Percentiles rank a stretch among this genome's conserved stretches.
These are phyloP conservation scores for Eutrema japonicum DNA, from an alignment of 345 rosid genomes.

Conservation along the genomic window DNA sequence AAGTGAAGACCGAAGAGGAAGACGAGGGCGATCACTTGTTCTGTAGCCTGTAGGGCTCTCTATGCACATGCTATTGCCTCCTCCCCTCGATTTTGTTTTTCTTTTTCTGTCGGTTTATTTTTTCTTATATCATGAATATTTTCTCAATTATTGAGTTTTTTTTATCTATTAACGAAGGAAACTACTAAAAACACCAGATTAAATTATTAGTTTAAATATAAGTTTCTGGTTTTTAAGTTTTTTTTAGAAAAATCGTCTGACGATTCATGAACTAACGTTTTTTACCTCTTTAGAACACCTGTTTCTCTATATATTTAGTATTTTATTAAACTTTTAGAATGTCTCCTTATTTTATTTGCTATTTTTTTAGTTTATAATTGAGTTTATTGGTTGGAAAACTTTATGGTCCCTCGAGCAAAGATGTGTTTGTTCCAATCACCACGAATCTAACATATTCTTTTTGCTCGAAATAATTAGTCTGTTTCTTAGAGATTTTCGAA, in stretches of 20 bases:
- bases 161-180: background rate
- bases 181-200: constrained; percentile 3
- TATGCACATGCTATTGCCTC: constrained; percentile 42
- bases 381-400: background rate
- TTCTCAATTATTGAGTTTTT: background rate
- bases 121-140: background rate
- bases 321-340: background rate
- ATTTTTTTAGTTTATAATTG: background rate
- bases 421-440: constrained; percentile 32
- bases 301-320: background rate
- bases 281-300: background rate
- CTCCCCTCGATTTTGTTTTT: background rate
- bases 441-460: constrained; percentile 29
- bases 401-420: constrained; percentile 26
- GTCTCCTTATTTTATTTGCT: background rate
- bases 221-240: background rate
- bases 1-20: constrained; percentile 31
- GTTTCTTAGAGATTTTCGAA: background rate
- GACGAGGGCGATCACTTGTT: constrained; percentile 29
- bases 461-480: constrained; percentile 25
- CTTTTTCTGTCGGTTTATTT: background rate
- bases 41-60: constrained; percentile 42
- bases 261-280: background rate
- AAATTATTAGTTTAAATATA: background rate
- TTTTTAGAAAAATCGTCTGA: background rate